Conservation (phyloP, 2,329 filamentous ascomycete genomes). For the Nannizzia gypsea region DNA sequence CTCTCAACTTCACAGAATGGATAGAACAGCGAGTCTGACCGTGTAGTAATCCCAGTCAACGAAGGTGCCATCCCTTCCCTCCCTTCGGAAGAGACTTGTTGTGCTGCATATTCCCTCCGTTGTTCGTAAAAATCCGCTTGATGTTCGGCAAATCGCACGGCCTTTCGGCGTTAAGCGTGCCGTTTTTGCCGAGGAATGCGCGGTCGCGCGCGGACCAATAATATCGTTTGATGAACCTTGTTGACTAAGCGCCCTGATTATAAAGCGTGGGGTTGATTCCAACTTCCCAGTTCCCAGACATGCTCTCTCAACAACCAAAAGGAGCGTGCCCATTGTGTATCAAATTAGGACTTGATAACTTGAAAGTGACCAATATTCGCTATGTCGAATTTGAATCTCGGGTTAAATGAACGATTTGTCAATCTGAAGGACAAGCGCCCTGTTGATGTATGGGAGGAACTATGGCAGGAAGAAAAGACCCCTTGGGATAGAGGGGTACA, state of each 20-base stretch:
- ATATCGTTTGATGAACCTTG: neutral
- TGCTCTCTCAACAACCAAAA: neutral
- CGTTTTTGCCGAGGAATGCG: neutral
- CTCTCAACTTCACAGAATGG: neutral
- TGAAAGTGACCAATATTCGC: neutral
- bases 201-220: neutral
- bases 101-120: neutral
- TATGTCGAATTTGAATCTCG: constrained; percentile 4
- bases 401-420: constrained; percentile 29
- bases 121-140: neutral
- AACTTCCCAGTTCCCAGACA: neutral
- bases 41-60: neutral
- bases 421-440: constrained; percentile 32
- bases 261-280: neutral
- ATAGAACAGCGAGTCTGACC: neutral
- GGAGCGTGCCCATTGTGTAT: neutral
- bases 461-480: constrained; percentile 45
- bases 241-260: neutral
- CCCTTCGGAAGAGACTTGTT: neutral
- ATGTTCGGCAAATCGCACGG: neutral
- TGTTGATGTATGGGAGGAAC: constrained; percentile 40
- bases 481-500: constrained; percentile 50
- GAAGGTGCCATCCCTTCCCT: neutral
- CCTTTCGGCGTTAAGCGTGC: neutral
- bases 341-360: neutral